phyloP scores from a whole-genome alignment of 1,139 yeast genomes.

The Saccharomycopsis hybrid region DNA sequence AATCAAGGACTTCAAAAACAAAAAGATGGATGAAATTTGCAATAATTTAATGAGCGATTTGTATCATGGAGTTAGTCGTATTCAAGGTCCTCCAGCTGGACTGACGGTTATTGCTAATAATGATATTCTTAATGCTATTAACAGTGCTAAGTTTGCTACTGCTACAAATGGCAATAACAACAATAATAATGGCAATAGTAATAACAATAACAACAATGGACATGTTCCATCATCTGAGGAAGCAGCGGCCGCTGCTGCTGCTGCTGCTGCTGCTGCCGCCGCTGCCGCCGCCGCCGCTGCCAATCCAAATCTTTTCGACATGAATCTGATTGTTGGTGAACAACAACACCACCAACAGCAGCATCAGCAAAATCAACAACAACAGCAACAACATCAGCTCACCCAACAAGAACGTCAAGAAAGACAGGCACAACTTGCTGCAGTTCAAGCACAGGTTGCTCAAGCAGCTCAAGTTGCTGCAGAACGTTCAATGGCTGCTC shows the following conservation, averaged over 20 bases:
- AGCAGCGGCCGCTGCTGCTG: constrained; percentile 6
- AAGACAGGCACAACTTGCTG: not conserved
- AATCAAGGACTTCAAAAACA: constrained; percentile 35
- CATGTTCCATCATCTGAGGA: not conserved
- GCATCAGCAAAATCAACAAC: constrained; percentile 9
- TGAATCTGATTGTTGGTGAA: not conserved
- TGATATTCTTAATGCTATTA: not conserved
- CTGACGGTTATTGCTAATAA: not conserved
- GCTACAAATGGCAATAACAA: constrained; percentile 1
- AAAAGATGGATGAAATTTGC: constrained; percentile 35
- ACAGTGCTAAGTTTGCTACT: not conserved
- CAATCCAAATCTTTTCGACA: not conserved
- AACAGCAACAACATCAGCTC: not conserved
- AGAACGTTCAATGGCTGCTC: no score
- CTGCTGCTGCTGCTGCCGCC: constrained; percentile 8
- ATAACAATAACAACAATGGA: not conserved
- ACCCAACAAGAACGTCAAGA: not conserved
- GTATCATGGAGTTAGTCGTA: not conserved
- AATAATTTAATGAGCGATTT: constrained; percentile 22
- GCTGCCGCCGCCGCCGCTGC: constrained; percentile 13
- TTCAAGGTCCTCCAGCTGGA: not conserved
- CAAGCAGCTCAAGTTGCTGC: no score
- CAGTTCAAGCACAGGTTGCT: no score
- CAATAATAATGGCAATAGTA: not conserved
- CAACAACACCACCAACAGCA: constrained; percentile 1